Conservation (phyloP, 306 rosid genomes). For the Ormosia emarginata region DNA sequence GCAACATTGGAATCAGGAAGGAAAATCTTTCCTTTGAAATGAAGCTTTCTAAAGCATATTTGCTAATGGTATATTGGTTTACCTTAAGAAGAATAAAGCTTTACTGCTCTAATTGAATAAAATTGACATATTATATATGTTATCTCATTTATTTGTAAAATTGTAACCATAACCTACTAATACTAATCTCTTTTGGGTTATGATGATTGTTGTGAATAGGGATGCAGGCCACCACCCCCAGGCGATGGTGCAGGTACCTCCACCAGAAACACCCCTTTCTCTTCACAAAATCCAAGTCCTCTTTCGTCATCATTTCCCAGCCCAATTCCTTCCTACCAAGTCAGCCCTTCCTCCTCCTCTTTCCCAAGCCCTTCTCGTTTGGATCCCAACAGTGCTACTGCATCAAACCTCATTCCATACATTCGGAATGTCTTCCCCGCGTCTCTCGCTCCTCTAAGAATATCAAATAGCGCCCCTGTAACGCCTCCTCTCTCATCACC, state of each 20-base stretch:
- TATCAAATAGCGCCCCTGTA: constrained; percentile 92
- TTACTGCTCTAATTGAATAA: not conserved
- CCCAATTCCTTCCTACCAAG: constrained; percentile 89
- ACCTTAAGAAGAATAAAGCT: not conserved
- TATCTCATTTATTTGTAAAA: not conserved
- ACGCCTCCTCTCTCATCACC: constrained; percentile 92
- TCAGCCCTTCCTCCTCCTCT: constrained; percentile 86
- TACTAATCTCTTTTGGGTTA: not conserved
- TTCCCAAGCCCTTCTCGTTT: constrained; percentile 74
- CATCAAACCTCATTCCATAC: constrained; percentile 57
- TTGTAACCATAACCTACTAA: too few relatives aligned
- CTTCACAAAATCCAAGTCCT: constrained; percentile 81
- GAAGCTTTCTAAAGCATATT: not conserved
- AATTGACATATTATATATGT: not conserved
- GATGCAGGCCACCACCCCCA: constrained; percentile 44
- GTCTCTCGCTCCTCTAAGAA: constrained; percentile 76
- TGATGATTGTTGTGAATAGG: constrained; percentile 39
- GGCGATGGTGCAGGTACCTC: constrained; percentile 53
- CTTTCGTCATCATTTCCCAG: constrained; percentile 71
- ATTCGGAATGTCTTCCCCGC: constrained; percentile 54
- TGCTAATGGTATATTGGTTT: not conserved
- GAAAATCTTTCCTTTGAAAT: not conserved
- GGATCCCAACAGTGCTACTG: constrained; percentile 37
- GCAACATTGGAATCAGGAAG: not conserved
- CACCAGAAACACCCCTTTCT: constrained; percentile 57